Evolutionary conservation across 2,329 filamentous ascomycete species (phyloP).

Genomic region (Fusarium drepaniforme): DNA sequence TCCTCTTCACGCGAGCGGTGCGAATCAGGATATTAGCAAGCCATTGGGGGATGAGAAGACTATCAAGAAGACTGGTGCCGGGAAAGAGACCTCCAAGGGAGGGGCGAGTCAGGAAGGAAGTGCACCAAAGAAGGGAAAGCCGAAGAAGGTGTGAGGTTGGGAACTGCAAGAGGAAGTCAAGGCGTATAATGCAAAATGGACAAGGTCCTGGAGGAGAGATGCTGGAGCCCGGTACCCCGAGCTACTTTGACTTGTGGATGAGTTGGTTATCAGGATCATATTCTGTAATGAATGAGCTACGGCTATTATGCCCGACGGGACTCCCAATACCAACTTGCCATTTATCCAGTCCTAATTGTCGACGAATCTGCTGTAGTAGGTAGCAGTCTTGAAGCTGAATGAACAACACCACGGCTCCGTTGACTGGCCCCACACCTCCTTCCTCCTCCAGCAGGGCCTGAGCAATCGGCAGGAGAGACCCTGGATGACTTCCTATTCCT

Average conservation of each 20-base stretch:
- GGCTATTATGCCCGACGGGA: neutral
- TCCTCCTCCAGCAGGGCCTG: neutral
- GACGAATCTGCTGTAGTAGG: neutral
- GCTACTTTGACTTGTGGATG: neutral
- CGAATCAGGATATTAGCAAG: conserved; percentile 58
- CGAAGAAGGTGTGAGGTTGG: conserved; percentile 9
- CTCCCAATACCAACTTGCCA: neutral
- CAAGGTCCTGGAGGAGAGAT: neutral
- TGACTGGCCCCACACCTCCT: conserved; percentile 4
- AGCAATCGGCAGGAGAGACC: neutral
- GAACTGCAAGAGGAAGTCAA: neutral
- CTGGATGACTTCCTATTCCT: neutral
- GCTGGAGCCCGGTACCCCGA: neutral
- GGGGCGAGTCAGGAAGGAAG: conserved; percentile 49
- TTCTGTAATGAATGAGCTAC: neutral
- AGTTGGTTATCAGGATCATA: neutral
- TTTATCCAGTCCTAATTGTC: neutral
- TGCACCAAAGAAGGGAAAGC: conserved; percentile 46
- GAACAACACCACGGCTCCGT: neutral
- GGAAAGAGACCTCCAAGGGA: conserved; percentile 50
- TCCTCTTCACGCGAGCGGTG: conserved; percentile 57
- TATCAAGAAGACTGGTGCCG: conserved; percentile 48
- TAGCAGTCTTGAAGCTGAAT: neutral
- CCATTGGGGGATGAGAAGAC: conserved; percentile 52
- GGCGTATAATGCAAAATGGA: neutral